These are phyloP conservation scores for Penicillium sp. DNA, from an alignment of 2,329 filamentous ascomycete species.

Conservation along the genomic window DNA sequence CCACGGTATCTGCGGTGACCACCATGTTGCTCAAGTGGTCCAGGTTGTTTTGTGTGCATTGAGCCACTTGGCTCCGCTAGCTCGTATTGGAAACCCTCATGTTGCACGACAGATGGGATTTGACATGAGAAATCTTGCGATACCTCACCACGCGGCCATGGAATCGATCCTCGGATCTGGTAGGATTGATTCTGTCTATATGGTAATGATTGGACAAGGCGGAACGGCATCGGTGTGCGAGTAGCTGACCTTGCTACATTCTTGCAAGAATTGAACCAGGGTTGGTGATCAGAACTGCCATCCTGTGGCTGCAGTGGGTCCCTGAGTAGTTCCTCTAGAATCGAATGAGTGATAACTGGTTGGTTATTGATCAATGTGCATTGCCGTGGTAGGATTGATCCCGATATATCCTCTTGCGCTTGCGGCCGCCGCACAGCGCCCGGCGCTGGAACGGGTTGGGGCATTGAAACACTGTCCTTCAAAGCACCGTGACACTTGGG, in stretches of 20 bases:
- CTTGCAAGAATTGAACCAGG: not conserved
- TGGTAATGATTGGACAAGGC: not conserved
- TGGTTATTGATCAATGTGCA: not conserved
- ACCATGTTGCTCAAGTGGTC: not conserved
- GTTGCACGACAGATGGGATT: not conserved
- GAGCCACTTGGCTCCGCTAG: not conserved
- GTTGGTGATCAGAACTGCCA: not conserved
- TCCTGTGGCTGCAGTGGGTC: not conserved
- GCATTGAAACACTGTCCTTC: not conserved
- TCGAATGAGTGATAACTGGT: conserved; percentile 5
- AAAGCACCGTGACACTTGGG: conserved; percentile 8
- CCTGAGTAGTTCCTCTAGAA: conserved; percentile 4
- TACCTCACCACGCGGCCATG: not conserved
- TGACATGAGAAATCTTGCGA: not conserved
- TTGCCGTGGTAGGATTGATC: not conserved
- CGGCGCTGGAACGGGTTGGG: not conserved
- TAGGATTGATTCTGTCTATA: not conserved
- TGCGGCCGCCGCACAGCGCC: not conserved
- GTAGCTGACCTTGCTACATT: not conserved
- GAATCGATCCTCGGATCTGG: not conserved
- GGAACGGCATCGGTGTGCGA: not conserved
- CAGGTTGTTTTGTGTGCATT: not conserved
- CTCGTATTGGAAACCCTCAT: not conserved
- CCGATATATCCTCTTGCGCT: not conserved
- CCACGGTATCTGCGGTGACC: conserved; percentile 31